Evolutionary conservation across 1,284 basidiomycete species (phyloP).

Genomic region (Rhodotorula sp.): DNA sequence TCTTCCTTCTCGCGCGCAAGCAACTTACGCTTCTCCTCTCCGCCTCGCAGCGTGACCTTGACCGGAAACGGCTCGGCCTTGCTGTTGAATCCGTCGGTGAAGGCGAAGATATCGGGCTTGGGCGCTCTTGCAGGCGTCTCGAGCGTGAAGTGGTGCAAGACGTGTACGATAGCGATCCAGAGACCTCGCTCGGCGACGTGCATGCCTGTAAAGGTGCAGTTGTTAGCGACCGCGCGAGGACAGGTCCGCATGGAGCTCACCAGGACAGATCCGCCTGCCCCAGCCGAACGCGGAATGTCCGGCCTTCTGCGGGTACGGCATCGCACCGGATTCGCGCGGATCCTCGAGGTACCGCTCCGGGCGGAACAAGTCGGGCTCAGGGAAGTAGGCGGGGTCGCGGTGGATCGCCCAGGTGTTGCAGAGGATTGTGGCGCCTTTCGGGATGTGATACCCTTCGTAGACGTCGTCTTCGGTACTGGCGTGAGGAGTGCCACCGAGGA

Average conservation of each 20-base stretch:
- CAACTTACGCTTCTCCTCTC: background rate
- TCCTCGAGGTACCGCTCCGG: constrained; percentile 26
- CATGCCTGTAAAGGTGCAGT: background rate
- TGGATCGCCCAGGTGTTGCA: constrained; percentile 29
- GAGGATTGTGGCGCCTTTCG: constrained; percentile 49
- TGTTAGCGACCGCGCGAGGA: background rate
- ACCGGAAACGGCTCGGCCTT: constrained; percentile 9
- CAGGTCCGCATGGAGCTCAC: too few species aligned
- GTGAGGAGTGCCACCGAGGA: constrained; percentile 23
- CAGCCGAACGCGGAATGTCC: constrained; percentile 44
- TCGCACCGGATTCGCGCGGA: background rate
- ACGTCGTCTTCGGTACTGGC: constrained; percentile 10
- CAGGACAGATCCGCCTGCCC: constrained; percentile 8
- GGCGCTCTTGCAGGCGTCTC: background rate
- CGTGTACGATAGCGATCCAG: constrained; percentile 2
- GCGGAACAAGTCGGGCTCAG: constrained; percentile 25
- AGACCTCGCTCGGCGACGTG: constrained; percentile 15
- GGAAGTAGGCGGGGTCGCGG: constrained; percentile 19
- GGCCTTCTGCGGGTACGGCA: constrained; percentile 21
- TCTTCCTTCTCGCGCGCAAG: constrained; percentile 6
- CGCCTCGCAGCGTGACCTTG: background rate
- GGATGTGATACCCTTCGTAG: constrained; percentile 45
- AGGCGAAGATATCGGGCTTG: constrained; percentile 11
- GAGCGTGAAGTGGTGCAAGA: constrained; percentile 11
- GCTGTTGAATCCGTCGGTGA: constrained; percentile 8